Percentiles rank a stretch among this genome's conserved stretches.
These are phyloP conservation scores for Phytophthora citricola DNA, from an alignment of 352 stramenopile species.

Conservation along the genomic window DNA sequence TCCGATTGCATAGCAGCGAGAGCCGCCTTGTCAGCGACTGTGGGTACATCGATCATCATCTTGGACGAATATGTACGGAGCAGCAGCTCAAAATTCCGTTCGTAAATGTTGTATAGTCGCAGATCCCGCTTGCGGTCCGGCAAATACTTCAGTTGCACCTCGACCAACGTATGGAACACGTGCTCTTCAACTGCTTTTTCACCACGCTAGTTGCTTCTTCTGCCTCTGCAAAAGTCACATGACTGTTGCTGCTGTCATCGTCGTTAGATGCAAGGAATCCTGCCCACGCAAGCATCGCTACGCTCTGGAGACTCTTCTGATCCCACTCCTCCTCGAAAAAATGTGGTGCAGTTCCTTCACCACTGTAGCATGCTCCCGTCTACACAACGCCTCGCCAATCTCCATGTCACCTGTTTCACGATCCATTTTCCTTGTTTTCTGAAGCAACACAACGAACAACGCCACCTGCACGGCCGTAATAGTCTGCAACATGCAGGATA, in stretches of 20 bases:
- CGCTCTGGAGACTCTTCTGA: conserved; percentile 70
- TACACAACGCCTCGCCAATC: conserved; percentile 45
- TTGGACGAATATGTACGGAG: conserved; percentile 78
- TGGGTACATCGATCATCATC: conserved; percentile 84
- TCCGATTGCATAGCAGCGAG: conserved; percentile 74
- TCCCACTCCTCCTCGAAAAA: conserved; percentile 72
- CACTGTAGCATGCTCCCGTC: conserved; percentile 51
- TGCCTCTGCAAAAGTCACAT: conserved; percentile 62
- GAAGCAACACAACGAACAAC: conserved; percentile 64
- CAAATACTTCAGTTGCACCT: conserved; percentile 80
- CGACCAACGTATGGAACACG: conserved; percentile 73
- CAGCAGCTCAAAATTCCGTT: conserved; percentile 72
- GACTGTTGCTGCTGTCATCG: conserved; percentile 37
- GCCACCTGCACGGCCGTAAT: conserved; percentile 79
- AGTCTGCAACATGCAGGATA: conserved; percentile 78
- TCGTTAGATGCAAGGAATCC: conserved; percentile 60
- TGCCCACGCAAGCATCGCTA: conserved; percentile 81
- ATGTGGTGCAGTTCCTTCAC: conserved; percentile 70
- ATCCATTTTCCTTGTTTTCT: conserved; percentile 70
- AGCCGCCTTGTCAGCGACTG: conserved; percentile 68
- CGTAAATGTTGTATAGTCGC: conserved; percentile 74
- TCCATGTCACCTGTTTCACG: conserved; percentile 65
- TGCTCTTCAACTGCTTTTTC: conserved; percentile 72
- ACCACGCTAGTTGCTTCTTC: conserved; percentile 61
- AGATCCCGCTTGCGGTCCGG: conserved; percentile 76